Evolutionary conservation across 2,329 filamentous ascomycete species (phyloP).

Genomic region (Beauveria medogensis): DNA sequence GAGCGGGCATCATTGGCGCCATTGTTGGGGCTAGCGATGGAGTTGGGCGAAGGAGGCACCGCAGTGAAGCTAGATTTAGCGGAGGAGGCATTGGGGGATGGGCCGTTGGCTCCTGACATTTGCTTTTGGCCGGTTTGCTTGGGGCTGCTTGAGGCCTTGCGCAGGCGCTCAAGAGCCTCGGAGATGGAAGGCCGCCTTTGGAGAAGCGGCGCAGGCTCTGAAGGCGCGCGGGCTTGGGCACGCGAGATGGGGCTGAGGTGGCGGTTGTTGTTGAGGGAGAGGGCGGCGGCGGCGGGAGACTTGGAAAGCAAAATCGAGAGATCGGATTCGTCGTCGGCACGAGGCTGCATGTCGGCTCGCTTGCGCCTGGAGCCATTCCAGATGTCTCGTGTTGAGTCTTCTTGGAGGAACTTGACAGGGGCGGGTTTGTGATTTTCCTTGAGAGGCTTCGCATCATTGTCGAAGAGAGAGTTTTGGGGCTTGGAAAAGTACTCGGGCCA

Average conservation of each 20-base stretch:
- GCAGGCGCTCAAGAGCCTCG: constrained; percentile 27
- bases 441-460: constrained; percentile 27
- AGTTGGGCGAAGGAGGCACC: constrained; percentile 30
- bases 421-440: constrained; percentile 39
- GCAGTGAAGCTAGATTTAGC: constrained; percentile 34
- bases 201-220: constrained; percentile 18
- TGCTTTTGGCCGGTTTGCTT: constrained; percentile 17
- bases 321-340: constrained; percentile 45
- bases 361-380: constrained; percentile 33
- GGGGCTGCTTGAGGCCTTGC: constrained; percentile 28
- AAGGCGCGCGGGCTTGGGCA: constrained; percentile 24
- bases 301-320: constrained; percentile 36
- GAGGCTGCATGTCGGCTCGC: constrained; percentile 44
- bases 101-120: constrained; percentile 19
- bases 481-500: constrained; percentile 44
- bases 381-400: constrained; percentile 35
- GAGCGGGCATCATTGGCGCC: constrained; percentile 40
- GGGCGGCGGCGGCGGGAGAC: constrained; percentile 25
- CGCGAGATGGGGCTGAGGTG: constrained; percentile 32
- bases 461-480: constrained; percentile 26
- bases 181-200: constrained; percentile 24
- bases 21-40: constrained; percentile 26
- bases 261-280: constrained; percentile 23
- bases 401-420: constrained; percentile 24
- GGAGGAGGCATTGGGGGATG: constrained; percentile 30